phyloP scores from a whole-genome alignment of 1,284 basidiomycete species.

The Xanthoconium separans region DNA sequence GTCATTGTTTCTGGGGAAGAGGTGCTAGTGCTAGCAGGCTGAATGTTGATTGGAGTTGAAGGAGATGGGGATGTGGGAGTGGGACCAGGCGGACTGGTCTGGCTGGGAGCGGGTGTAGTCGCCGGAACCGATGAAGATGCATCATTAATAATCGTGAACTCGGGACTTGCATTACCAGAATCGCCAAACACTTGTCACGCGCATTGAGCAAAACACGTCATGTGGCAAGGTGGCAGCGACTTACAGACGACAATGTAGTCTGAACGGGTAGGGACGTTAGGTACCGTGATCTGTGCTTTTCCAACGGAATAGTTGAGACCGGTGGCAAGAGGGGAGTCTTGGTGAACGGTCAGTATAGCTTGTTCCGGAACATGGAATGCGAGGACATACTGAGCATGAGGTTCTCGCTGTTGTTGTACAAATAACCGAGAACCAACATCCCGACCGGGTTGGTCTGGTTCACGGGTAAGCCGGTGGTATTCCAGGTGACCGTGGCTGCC shows the following conservation, averaged over 20 bases:
- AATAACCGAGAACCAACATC: slow-evolving; percentile 51
- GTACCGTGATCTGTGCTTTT: slow-evolving; percentile 53
- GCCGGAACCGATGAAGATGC: slow-evolving; percentile 20
- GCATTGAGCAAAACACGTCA: neutral
- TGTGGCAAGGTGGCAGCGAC: slow-evolving; percentile 21
- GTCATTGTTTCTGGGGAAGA: neutral
- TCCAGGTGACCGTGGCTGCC: slow-evolving; percentile 58
- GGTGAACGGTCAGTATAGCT: slow-evolving; percentile 10
- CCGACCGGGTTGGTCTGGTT: slow-evolving; percentile 51
- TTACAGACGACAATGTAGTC: slow-evolving; percentile 50
- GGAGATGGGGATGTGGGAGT: slow-evolving; percentile 2
- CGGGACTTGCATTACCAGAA: slow-evolving; percentile 44
- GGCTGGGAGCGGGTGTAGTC: slow-evolving; percentile 6
- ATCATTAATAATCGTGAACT: slow-evolving; percentile 39
- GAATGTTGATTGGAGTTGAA: neutral
- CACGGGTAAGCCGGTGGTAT: slow-evolving; percentile 47
- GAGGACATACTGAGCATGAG: slow-evolving; percentile 45
- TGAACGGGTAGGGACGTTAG: slow-evolving; percentile 42
- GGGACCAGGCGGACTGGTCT: slow-evolving; percentile 7
- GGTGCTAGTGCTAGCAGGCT: neutral
- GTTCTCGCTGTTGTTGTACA: slow-evolving; percentile 48
- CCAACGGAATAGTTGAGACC: slow-evolving; percentile 54
- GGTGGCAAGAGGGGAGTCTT: slow-evolving; percentile 55
- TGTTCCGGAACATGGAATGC: slow-evolving; percentile 5
- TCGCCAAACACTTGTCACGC: slow-evolving; percentile 38